Percentiles rank a stretch among this genome's conserved stretches.
These are phyloP conservation scores for Lagenaria siceraria DNA, from an alignment of 306 rosid species.

Conservation along the genomic window DNA sequence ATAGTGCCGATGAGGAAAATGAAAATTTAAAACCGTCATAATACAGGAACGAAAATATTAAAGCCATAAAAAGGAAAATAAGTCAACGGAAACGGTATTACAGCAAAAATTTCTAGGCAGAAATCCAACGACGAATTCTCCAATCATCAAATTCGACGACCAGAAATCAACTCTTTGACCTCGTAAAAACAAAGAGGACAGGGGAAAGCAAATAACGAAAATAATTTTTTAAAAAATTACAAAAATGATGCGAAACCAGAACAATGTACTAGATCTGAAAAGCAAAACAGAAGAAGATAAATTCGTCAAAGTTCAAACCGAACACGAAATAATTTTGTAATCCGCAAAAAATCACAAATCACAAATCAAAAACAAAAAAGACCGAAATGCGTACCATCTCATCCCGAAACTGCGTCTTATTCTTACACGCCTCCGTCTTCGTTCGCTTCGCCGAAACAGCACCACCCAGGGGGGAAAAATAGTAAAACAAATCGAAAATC, in stretches of 20 bases:
- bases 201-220: neutral
- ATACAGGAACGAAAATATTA: neutral
- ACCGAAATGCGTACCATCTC: slow-evolving; percentile 66
- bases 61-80: neutral
- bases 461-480: neutral
- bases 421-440: slow-evolving; percentile 61
- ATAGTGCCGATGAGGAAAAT: neutral
- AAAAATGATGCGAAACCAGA: neutral
- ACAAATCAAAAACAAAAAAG: neutral
- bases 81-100: neutral
- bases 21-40: neutral
- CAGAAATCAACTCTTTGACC: slow-evolving; percentile 4
- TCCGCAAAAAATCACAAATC: neutral
- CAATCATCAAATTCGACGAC: slow-evolving; percentile 8
- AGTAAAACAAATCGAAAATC: slow-evolving; percentile 11
- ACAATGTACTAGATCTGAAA: slow-evolving; percentile 13
- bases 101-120: neutral
- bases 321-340: slow-evolving; percentile 1
- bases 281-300: slow-evolving; percentile 7
- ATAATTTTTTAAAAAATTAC: neutral
- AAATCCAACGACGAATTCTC: neutral
- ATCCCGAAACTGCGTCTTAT: slow-evolving; percentile 44
- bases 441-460: slow-evolving; percentile 19
- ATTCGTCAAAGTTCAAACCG: neutral
- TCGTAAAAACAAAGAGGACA: neutral